These are phyloP conservation scores for Dentipellis fragilis DNA, from an alignment of 768 basidiomycete genomes.

Conservation along the genomic window DNA sequence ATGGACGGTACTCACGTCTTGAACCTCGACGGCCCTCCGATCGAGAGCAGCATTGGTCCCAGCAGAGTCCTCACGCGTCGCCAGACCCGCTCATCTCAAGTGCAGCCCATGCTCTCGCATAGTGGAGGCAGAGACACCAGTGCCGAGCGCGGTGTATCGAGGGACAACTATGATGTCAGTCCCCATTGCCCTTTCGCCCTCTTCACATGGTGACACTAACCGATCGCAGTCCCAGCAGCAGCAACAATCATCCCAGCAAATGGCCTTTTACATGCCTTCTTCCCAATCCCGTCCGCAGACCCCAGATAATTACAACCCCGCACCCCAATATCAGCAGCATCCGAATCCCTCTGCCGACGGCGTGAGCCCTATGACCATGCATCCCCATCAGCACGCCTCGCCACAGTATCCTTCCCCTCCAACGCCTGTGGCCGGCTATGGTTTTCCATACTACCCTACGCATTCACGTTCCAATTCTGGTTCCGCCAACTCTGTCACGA, in stretches of 20 bases:
- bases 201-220: background rate
- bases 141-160: conserved; percentile 2
- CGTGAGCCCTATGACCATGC: conserved; percentile 9
- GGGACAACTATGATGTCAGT: conserved; percentile 13
- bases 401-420: conserved; percentile 7
- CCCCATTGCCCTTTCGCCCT: background rate
- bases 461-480: background rate
- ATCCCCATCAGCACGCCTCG: conserved; percentile 2
- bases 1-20: conserved; percentile 7
- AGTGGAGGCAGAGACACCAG: conserved; percentile 1
- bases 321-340: conserved; percentile 11
- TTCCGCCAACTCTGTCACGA: conserved; percentile 9
- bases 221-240: conserved; percentile 2
- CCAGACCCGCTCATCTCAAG: conserved; percentile 9
- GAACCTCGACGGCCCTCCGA: conserved; percentile 9
- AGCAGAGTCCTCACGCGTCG: conserved; percentile 12
- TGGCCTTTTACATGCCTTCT: background rate
- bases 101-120: conserved; percentile 7
- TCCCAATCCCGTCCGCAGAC: conserved; percentile 10
- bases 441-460: conserved; percentile 8
- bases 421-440: conserved; percentile 7
- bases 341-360: conserved; percentile 7
- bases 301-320: conserved; percentile 9
- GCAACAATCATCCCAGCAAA: background rate
- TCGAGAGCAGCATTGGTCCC: conserved; percentile 14